Conservation (phyloP, 805 yeast species). For the Phaffomyces antillensis region DNA sequence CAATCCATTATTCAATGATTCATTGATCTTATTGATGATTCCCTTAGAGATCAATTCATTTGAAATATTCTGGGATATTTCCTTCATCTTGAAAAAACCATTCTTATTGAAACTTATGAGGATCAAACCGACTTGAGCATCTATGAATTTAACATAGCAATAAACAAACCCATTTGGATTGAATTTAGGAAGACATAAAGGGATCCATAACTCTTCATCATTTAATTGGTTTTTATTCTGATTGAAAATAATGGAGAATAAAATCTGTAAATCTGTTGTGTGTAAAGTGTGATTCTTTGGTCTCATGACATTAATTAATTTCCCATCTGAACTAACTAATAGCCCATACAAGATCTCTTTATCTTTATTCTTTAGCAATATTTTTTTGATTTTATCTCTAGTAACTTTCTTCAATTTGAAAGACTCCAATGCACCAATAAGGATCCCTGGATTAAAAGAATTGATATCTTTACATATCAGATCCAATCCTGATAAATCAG, state of each 20-base stretch:
- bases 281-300: constrained; percentile 74
- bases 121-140: constrained; percentile 35
- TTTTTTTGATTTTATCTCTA: constrained; percentile 50
- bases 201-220: constrained; percentile 84
- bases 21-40: constrained; percentile 31
- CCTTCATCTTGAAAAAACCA: constrained; percentile 69
- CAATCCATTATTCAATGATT: constrained; percentile 31
- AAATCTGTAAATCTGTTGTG: constrained; percentile 71
- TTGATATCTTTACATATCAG: constrained; percentile 50
- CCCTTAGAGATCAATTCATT: constrained; percentile 30
- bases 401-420: constrained; percentile 49
- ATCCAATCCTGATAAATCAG: constrained; percentile 68
- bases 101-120: constrained; percentile 57
- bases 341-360: constrained; percentile 69
- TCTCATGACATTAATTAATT: constrained; percentile 60
- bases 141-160: constrained; percentile 62
- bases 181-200: constrained; percentile 86
- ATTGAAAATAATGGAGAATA: constrained; percentile 62
- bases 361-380: constrained; percentile 41
- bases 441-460: constrained; percentile 48
- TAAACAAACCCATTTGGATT: constrained; percentile 84
- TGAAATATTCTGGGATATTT: constrained; percentile 47
- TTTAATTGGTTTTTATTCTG: constrained; percentile 26
- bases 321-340: constrained; percentile 55
- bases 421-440: constrained; percentile 61